phyloP scores from a whole-genome alignment of 371 early-diverging fungal genomes.

The Mucor irregularis region DNA sequence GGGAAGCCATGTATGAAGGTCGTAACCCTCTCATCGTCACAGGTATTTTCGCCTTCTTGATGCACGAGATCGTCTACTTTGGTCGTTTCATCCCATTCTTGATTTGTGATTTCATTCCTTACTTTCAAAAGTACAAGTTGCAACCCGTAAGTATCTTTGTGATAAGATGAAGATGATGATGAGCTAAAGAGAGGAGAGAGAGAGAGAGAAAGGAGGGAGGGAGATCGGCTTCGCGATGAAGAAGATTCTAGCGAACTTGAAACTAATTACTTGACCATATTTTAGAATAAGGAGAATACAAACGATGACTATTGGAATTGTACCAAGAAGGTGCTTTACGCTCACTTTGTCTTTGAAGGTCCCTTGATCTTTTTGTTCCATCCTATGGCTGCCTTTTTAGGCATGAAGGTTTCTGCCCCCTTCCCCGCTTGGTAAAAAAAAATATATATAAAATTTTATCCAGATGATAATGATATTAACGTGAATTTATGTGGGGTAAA shows the following conservation, averaged over 20 bases:
- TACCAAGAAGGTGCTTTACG: slow-evolving; percentile 67
- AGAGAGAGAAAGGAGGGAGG: too few species aligned
- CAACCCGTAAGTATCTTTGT: slow-evolving; percentile 57
- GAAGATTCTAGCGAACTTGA: too few species aligned
- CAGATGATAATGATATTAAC: neutral
- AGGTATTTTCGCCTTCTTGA: slow-evolving; percentile 64
- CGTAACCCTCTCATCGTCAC: slow-evolving; percentile 72
- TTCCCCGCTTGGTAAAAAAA: slow-evolving; percentile 77
- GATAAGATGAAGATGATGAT: neutral
- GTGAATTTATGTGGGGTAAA: neutral
- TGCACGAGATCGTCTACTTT: slow-evolving; percentile 83
- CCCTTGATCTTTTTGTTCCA: slow-evolving; percentile 89
- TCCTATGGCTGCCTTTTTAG: slow-evolving; percentile 79
- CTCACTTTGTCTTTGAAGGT: slow-evolving; percentile 80
- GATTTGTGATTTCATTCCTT: slow-evolving; percentile 72
- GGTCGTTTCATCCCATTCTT: slow-evolving; percentile 77
- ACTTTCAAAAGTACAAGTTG: slow-evolving; percentile 81
- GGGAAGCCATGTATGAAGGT: slow-evolving; percentile 71
- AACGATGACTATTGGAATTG: slow-evolving; percentile 76
- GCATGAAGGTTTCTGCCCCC: slow-evolving; percentile 84
- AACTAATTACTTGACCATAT: too few species aligned
- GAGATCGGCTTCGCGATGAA: too few species aligned
- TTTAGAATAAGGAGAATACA: slow-evolving; percentile 73
- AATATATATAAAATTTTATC: neutral
- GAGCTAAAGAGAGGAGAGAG: too few species aligned